phyloP scores from a whole-genome alignment of 2,329 filamentous ascomycete genomes.

The Aspergillus costaricaensis region DNA sequence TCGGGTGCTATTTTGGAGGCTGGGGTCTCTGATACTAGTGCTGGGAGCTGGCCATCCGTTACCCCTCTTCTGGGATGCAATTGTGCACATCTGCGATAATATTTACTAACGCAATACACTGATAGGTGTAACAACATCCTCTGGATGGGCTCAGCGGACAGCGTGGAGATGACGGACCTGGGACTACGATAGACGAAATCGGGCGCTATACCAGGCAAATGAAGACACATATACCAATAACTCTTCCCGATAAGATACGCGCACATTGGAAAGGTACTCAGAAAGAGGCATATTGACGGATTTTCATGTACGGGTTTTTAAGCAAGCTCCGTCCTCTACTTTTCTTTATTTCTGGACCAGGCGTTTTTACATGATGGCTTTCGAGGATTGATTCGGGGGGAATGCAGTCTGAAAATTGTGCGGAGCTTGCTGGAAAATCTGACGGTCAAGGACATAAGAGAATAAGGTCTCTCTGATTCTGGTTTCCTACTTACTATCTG shows the following conservation, averaged over 20 bases:
- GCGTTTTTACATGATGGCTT: conserved; percentile 22
- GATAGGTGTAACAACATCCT: conserved; percentile 92
- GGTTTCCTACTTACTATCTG: not conserved
- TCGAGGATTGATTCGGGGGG: conserved; percentile 18
- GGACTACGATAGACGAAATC: conserved; percentile 32
- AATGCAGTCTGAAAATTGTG: conserved; percentile 12
- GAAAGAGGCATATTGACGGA: conserved; percentile 4
- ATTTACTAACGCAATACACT: not conserved
- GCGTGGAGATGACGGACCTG: conserved; percentile 50
- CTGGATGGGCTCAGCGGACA: conserved; percentile 70
- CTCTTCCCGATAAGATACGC: not conserved
- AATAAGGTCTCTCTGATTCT: not conserved
- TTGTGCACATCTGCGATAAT: too few species aligned
- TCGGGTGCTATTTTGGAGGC: not conserved
- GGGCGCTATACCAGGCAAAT: conserved; percentile 6
- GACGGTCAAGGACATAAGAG: not conserved
- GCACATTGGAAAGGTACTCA: not conserved
- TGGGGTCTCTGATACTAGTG: not conserved
- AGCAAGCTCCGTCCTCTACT: conserved; percentile 12
- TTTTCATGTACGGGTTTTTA: conserved; percentile 11
- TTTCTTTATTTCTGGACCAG: conserved; percentile 23
- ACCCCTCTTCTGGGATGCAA: not conserved
- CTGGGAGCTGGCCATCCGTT: not conserved
- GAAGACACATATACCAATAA: conserved; percentile 20
- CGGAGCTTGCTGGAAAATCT: conserved; percentile 2